Percentiles rank a stretch among this genome's conserved stretches.
Evolutionary conservation across 805 yeast genomes (phyloP).

Genomic region (Hanseniaspora jakobsenii): DNA sequence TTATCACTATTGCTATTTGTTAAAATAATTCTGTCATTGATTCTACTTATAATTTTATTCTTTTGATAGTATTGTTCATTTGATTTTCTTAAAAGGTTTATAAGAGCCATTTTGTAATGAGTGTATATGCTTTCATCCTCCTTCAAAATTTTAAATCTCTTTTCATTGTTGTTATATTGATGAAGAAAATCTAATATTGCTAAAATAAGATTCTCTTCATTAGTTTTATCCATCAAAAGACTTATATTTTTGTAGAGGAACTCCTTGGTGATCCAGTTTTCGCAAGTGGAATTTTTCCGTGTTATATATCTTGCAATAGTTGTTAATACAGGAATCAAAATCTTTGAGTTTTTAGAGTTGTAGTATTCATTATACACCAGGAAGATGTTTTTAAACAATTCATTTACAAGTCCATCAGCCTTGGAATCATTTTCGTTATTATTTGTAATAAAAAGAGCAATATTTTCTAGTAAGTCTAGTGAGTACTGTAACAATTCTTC

Average conservation of each 20-base stretch:
- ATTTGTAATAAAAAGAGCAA: conserved; percentile 71
- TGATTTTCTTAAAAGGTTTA: conserved; percentile 46
- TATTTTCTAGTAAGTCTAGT: conserved; percentile 71
- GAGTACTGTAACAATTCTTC: conserved; percentile 54
- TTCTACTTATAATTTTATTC: neutral
- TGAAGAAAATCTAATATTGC: conserved; percentile 73
- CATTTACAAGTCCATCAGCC: conserved; percentile 8
- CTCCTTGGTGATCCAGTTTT: neutral
- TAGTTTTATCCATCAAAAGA: conserved; percentile 34
- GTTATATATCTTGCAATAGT: conserved; percentile 70
- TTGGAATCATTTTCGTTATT: conserved; percentile 48
- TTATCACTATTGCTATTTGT: conserved; percentile 19
- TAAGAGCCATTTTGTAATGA: conserved; percentile 47
- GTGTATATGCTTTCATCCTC: conserved; percentile 38
- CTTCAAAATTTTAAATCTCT: conserved; percentile 43
- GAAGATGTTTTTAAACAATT: conserved; percentile 6
- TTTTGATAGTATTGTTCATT: conserved; percentile 19
- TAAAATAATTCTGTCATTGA: neutral
- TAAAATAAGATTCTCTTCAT: conserved; percentile 54
- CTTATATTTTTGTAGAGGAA: conserved; percentile 7
- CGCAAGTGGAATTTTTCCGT: conserved; percentile 23
- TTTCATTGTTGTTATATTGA: conserved; percentile 60
- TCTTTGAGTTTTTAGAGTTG: conserved; percentile 51
- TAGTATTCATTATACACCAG: conserved; percentile 9
- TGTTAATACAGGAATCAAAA: conserved; percentile 57